phyloP scores from a whole-genome alignment of 495 filamentous ascomycete species.

The Penicillium goetzii region DNA sequence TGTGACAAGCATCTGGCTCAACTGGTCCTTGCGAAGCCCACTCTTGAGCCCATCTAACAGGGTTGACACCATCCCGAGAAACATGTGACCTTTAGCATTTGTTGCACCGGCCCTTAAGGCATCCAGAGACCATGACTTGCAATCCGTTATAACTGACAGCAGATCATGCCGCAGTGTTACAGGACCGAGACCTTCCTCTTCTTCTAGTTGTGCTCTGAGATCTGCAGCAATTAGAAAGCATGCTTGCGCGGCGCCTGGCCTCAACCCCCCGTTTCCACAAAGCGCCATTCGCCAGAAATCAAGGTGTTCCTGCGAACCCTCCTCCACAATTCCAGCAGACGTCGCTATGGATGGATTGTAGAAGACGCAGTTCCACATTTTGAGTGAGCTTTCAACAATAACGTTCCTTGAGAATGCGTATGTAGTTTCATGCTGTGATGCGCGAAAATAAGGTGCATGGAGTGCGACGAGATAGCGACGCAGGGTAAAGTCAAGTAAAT shows the following conservation, averaged over 20 bases:
- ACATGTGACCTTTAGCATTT: constrained; percentile 60
- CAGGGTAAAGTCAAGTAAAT: constrained; percentile 46
- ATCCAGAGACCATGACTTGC: constrained; percentile 44
- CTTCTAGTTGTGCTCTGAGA: constrained; percentile 51
- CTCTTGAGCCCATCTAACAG: constrained; percentile 49
- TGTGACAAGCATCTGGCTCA: constrained; percentile 34
- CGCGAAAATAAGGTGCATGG: constrained; percentile 53
- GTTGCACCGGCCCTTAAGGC: constrained; percentile 56
- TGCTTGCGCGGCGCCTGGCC: constrained; percentile 45
- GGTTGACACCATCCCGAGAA: constrained; percentile 43
- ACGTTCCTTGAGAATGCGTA: constrained; percentile 55
- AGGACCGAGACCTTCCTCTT: constrained; percentile 53
- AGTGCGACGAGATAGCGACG: constrained; percentile 51
- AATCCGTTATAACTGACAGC: constrained; percentile 49
- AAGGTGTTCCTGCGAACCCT: background rate
- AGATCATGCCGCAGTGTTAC: constrained; percentile 51
- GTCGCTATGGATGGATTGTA: constrained; percentile 35
- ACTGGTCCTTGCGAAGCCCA: constrained; percentile 37
- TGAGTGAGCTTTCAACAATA: constrained; percentile 53
- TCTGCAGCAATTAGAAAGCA: constrained; percentile 51
- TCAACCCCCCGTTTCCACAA: constrained; percentile 53
- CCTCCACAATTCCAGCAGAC: background rate
- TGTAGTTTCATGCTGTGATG: constrained; percentile 38
- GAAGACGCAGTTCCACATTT: constrained; percentile 50
- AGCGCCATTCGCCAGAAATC: constrained; percentile 36